A percentile compares a stretch with the other conserved stretches of the same genome.
These are phyloP conservation scores for Stephanodiscus triporus DNA, from an alignment of 108 stramenopile genomes.

Conservation along the genomic window DNA sequence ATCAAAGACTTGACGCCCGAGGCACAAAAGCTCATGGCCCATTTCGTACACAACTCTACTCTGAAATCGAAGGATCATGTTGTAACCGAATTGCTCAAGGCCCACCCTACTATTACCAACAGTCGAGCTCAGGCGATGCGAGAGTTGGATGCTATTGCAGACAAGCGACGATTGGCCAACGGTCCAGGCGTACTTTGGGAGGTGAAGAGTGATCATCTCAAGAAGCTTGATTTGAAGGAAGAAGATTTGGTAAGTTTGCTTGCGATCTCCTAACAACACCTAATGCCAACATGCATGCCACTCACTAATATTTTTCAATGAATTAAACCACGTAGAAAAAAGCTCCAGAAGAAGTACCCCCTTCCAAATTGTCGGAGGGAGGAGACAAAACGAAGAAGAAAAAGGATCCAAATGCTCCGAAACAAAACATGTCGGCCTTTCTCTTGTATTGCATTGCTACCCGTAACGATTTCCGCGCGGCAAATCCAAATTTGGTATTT, in stretches of 20 bases:
- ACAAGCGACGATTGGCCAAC: slow-evolving; percentile 60
- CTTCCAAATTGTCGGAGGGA: background rate
- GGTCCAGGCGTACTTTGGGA: slow-evolving; percentile 75
- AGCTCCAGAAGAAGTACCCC: slow-evolving; percentile 14
- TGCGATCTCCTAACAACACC: background rate
- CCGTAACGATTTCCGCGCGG: slow-evolving; percentile 32
- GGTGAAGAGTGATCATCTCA: slow-evolving; percentile 69
- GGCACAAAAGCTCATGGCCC: slow-evolving; percentile 56
- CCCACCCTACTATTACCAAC: slow-evolving; percentile 52
- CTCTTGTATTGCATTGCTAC: slow-evolving; percentile 42
- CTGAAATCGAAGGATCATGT: slow-evolving; percentile 73
- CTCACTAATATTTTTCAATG: background rate
- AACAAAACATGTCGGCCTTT: slow-evolving; percentile 22
- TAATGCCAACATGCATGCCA: background rate
- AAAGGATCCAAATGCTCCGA: slow-evolving; percentile 54
- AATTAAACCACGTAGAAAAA: slow-evolving; percentile 19
- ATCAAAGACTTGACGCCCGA: slow-evolving; percentile 54
- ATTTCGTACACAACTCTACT: slow-evolving; percentile 74
- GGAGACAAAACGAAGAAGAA: slow-evolving; percentile 33
- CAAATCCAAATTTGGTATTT: slow-evolving; percentile 26
- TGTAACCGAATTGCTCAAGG: slow-evolving; percentile 70
- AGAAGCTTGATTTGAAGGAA: slow-evolving; percentile 53
- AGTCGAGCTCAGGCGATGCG: slow-evolving; percentile 74
- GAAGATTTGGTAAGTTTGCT: slow-evolving; percentile 43
- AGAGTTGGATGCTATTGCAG: slow-evolving; percentile 78